Percentiles rank a stretch among this genome's conserved stretches.
Evolutionary conservation across 306 rosid genomes (phyloP).

Genomic region (Quercus cerris): DNA sequence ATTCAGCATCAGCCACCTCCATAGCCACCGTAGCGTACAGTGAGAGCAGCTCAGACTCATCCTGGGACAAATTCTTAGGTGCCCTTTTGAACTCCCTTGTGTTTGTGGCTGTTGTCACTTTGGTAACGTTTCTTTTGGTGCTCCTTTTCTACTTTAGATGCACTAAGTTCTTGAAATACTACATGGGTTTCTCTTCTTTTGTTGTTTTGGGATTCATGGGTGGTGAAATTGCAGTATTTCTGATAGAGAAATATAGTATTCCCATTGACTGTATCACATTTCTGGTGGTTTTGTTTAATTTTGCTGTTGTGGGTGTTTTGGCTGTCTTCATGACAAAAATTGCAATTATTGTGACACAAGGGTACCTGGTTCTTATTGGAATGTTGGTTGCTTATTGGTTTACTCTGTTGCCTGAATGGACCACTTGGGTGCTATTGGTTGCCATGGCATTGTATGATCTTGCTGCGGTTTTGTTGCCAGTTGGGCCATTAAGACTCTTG

Average conservation of each 20-base stretch:
- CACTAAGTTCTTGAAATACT: slow-evolving; percentile 62
- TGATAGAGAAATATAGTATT: slow-evolving; percentile 45
- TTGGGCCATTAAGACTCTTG: slow-evolving; percentile 80
- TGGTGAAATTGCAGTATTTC: slow-evolving; percentile 55
- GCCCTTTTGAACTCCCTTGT: slow-evolving; percentile 78
- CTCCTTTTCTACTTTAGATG: slow-evolving; percentile 84
- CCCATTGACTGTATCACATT: slow-evolving; percentile 76
- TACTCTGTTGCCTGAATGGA: slow-evolving; percentile 96
- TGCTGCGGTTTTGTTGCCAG: slow-evolving; percentile 84
- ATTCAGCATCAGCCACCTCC: slow-evolving; percentile 33
- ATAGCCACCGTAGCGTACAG: slow-evolving; percentile 76
- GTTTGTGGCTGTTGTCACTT: slow-evolving; percentile 64
- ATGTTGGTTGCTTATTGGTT: slow-evolving; percentile 90
- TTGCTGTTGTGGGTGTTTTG: slow-evolving; percentile 85
- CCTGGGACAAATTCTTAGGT: slow-evolving; percentile 85
- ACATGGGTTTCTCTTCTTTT: slow-evolving; percentile 87
- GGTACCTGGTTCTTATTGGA: slow-evolving; percentile 78
- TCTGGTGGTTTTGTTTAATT: slow-evolving; percentile 53
- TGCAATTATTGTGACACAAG: slow-evolving; percentile 81
- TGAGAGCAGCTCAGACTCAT: slow-evolving; percentile 64
- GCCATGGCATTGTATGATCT: slow-evolving; percentile 91
- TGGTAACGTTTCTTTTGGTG: slow-evolving; percentile 68
- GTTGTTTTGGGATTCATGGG: slow-evolving; percentile 74
- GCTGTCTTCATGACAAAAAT: slow-evolving; percentile 89
- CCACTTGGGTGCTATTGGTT: slow-evolving; percentile 85